These are phyloP conservation scores for Aureobasidium sp. DNA, from an alignment of 2,329 filamentous ascomycete species.

Conservation along the genomic window DNA sequence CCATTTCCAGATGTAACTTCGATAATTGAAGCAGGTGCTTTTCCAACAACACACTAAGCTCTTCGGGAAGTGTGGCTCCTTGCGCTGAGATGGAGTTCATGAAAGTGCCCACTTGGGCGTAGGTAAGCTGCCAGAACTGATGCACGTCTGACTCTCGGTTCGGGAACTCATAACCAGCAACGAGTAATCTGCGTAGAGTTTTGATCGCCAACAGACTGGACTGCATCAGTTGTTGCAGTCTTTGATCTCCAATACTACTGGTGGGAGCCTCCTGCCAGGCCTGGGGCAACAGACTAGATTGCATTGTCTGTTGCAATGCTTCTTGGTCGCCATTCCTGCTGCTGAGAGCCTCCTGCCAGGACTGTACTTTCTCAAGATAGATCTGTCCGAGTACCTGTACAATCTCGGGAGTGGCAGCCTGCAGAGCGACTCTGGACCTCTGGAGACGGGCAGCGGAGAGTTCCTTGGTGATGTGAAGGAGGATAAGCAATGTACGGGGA, in stretches of 20 bases:
- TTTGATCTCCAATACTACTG: constrained; percentile 41
- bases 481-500: constrained; percentile 63
- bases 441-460: constrained; percentile 71
- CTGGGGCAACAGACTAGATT: constrained; percentile 61
- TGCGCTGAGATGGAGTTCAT: constrained; percentile 56
- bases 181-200: constrained; percentile 68
- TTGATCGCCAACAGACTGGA: constrained; percentile 76
- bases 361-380: constrained; percentile 65
- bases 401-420: constrained; percentile 73
- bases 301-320: constrained; percentile 57
- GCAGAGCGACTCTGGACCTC: constrained; percentile 67
- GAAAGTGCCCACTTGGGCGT: constrained; percentile 71
- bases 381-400: constrained; percentile 72
- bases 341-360: constrained; percentile 47
- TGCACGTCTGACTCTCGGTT: constrained; percentile 69
- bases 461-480: constrained; percentile 87
- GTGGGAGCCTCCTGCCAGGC: constrained; percentile 47
- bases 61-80: constrained; percentile 44
- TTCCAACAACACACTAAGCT: constrained; percentile 52
- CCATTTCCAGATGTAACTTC: constrained; percentile 86
- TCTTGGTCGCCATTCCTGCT: constrained; percentile 42
- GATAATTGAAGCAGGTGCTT: constrained; percentile 86
- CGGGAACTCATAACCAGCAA: constrained; percentile 77
- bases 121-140: constrained; percentile 73
- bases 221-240: constrained; percentile 58